These are phyloP conservation scores for Cyclospora cayetanensis DNA, from an alignment of 169 alveolate genomes.

Conservation along the genomic window DNA sequence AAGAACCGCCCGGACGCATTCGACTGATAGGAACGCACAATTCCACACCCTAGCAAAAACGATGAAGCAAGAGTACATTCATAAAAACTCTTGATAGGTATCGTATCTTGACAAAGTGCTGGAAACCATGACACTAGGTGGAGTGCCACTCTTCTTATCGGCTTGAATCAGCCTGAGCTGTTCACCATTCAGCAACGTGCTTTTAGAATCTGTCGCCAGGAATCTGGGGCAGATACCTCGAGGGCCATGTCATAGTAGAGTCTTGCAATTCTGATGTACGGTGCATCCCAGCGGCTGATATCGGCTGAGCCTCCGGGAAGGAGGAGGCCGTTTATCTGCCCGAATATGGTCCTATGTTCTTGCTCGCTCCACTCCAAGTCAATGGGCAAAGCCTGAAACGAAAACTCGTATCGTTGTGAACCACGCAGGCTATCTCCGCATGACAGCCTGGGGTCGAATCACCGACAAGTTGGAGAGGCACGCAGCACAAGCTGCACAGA, in stretches of 20 bases:
- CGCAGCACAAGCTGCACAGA: too few species aligned
- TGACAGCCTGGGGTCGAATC: too few species aligned
- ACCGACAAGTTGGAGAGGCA: too few species aligned
- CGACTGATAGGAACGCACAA: neutral
- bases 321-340: neutral
- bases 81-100: neutral
- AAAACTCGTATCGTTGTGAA: too few species aligned
- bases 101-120: neutral
- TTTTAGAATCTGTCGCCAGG: neutral
- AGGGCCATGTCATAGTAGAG: conserved; percentile 18
- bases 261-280: neutral
- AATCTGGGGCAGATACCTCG: neutral
- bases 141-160: neutral
- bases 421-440: too few species aligned
- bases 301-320: conserved; percentile 55
- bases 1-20: conserved; percentile 27
- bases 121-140: neutral
- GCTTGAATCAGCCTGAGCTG: neutral
- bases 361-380: neutral
- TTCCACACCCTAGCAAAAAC: neutral
- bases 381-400: conserved; percentile 10
- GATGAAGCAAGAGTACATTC: neutral
- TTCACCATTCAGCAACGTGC: neutral
- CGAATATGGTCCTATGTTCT: neutral
- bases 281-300: neutral